Base-by-base conservation (phyloP, 2,329 filamentous ascomycete genomes). In the Calonectria honghensis region DNA sequence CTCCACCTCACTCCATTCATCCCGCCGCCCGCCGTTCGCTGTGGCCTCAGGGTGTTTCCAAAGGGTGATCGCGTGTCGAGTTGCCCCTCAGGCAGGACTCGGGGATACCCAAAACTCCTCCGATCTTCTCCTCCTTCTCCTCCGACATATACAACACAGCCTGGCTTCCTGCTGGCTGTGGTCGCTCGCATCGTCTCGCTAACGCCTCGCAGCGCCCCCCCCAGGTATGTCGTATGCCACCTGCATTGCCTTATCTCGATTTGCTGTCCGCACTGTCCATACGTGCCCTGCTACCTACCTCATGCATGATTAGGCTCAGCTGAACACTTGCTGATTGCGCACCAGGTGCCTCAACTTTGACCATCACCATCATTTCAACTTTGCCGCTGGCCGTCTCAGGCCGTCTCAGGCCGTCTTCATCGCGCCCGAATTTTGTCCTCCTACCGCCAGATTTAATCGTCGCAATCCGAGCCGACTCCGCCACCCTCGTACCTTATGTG, bases 321-420 rank as follows among this genome's bases (percentile, higher is more conserved):
- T 76, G 78, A 81, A 41, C 73, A 73, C 73, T 77, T 73, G 68
- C 79, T 81, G 75, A 81, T 79, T 79, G 76, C 77, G 76, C 71
- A 69, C 70, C 72, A 81, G 75, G 67, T 70, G 70, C 61, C 61
- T 59, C 63, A 64, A 71, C 73, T 31, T 70, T 65, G 68, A 75
- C n/a, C 72, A 74, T 73, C 72, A 75, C 70, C 76, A 75, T 73
- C 65, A 65, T 54, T 54, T 65, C 51, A 68, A 73, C 63, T 70
- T 73, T 52, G 64, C 72, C 59, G 75, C 71, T 64, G 48, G 35
- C 70, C 24, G 48, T 39, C 61, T 24, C 37, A 24, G 50, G 35
- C 50, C 51, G n/a, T 51, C 29, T 31, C 37, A 24, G 50, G 35
- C 50, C 51, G n/a, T 51, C 29, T 31, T 57, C 50, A 39, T 54